phyloP scores from a whole-genome alignment of 345 rosid species.

The Lenwebbia sp. region DNA sequence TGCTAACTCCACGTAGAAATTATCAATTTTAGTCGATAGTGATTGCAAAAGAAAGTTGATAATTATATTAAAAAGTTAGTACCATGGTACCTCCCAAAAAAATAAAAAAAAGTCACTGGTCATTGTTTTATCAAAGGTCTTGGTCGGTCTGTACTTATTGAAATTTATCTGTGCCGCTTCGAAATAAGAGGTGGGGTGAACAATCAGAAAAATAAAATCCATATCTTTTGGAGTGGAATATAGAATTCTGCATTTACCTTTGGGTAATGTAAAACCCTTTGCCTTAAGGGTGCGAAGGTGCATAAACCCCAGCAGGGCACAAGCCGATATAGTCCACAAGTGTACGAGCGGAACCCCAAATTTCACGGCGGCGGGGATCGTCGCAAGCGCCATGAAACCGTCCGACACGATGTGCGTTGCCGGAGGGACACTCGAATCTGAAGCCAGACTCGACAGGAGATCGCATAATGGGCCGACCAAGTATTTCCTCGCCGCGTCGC shows the following conservation, averaged over 20 bases:
- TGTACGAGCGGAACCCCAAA: background rate
- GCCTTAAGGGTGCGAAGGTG: background rate
- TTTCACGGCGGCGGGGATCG: background rate
- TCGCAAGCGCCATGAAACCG: background rate
- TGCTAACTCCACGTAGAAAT: background rate
- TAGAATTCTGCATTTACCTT: background rate
- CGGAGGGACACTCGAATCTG: background rate
- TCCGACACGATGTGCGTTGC: slow-evolving; percentile 2
- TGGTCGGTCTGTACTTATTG: background rate
- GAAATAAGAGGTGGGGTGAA: background rate
- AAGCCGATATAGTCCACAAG: background rate
- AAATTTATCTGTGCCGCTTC: background rate
- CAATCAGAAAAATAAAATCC: background rate
- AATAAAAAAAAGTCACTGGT: background rate
- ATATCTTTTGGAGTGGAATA: background rate
- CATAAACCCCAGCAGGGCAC: background rate
- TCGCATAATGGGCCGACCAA: slow-evolving; percentile 1
- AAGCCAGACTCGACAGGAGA: background rate
- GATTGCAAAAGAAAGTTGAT: background rate
- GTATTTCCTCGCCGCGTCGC: background rate
- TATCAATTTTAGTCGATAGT: background rate
- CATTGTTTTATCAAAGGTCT: background rate
- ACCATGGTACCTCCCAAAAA: background rate
- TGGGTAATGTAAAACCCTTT: background rate
- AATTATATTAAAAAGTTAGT: background rate